Evolutionary conservation across 73 alveolate species (phyloP), one percentile per base, ranked within the genome.

Genomic region (Paramecium primaurelia): DNA sequence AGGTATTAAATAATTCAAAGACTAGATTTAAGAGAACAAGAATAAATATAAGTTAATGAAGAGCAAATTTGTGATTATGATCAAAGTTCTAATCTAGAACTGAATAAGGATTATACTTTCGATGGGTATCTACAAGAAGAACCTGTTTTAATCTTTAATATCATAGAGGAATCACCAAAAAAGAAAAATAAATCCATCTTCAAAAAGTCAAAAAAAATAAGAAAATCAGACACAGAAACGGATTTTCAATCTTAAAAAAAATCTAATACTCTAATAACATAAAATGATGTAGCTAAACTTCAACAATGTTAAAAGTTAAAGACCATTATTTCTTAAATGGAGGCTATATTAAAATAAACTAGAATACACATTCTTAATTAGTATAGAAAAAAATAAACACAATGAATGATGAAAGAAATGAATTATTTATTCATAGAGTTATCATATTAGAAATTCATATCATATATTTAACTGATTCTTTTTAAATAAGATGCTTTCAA

Each of bases 101-200:
- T 18, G 9, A 36, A 45, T 25, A 18, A 47, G 32, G n/a, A 40
- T 10, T 3, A 20, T 1, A 80, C 91, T 18, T 80, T 80, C 45
- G 77, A 80, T 45, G 91, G 91, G 8, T 80, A 80, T 26, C n/a
- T 80, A 1, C 34, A 80, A 45, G 91, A 80, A 28, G 91, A 80
- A 47, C 91, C 91, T 10, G 49, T 80, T 22, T 14, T 80, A 4
- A 8, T 32, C 28, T 80, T 80, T 42, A 45, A 80, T 42, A 44
- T 14, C 30, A 28, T 40, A 10, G 91, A 80, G 49, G 91, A 80
- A 26, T 45, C 32, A 11, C 91, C 75, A 42, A 45, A 80, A 44
- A 80, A 44, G 75, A 45, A 80, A 47, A 6, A 8, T 5, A 80
- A 49, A n/a, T 64, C 91, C 9, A 80, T 80, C n/a, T 45, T 49